Conservation (phyloP, 306 rosid species). For the Pyrus communis region DNA sequence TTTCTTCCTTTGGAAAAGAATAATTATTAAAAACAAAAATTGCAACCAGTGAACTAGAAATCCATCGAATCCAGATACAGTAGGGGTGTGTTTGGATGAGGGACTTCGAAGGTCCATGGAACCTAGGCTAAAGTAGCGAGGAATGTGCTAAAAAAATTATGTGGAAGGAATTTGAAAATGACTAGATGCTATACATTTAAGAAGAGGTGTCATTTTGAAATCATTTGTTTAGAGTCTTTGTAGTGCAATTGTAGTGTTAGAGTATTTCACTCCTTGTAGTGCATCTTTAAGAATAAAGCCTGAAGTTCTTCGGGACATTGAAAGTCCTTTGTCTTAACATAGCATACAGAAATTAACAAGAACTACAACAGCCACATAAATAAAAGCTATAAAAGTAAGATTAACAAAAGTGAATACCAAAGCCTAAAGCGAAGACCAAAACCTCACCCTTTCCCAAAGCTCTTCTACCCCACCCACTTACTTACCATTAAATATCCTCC, state of each 20-base stretch:
- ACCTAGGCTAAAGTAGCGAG: no score
- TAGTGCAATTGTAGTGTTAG: not conserved
- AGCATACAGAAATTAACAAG: not conserved
- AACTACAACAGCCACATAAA: not conserved
- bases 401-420: not conserved
- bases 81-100: no score
- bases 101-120: no score
- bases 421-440: not conserved
- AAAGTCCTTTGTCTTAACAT: not conserved
- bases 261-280: not conserved
- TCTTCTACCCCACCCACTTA: not conserved
- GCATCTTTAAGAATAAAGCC: not conserved
- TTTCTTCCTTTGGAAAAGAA: no score
- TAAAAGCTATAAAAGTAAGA: not conserved
- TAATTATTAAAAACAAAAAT: no score
- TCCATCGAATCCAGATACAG: no score
- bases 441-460: not conserved
- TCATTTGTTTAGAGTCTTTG: no score
- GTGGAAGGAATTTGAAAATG: no score
- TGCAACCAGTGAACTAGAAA: no score
- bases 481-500: not conserved
- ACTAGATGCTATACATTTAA: no score
- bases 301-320: not conserved
- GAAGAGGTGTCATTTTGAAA: no score
- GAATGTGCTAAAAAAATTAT: no score